phyloP scores from a whole-genome alignment of 345 rosid genomes.

The Citropsis articulata region DNA sequence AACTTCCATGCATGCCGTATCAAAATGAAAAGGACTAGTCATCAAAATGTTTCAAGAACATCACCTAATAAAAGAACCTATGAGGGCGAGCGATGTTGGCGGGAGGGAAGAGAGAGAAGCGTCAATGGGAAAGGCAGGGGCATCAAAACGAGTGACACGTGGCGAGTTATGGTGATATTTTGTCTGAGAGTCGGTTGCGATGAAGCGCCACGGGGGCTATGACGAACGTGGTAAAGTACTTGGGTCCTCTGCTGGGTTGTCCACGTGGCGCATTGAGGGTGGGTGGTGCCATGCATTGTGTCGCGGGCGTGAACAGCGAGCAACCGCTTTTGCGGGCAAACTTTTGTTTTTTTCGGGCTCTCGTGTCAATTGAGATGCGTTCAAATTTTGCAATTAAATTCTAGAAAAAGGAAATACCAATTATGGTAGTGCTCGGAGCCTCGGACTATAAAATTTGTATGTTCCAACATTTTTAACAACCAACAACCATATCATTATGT shows the following conservation, averaged over 20 bases:
- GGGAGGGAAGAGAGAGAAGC: conserved; percentile 39
- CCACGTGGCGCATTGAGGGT: not conserved
- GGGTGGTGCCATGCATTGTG: not conserved
- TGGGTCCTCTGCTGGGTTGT: not conserved
- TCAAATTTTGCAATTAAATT: too few relatives aligned
- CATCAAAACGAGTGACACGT: conserved; percentile 16
- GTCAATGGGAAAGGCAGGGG: not conserved
- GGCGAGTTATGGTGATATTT: not conserved
- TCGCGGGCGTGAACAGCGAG: not conserved
- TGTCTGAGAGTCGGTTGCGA: too few relatives aligned
- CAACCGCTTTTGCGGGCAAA: not conserved
- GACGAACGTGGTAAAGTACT: not conserved
- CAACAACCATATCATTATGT: too few relatives aligned
- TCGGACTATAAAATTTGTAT: too few relatives aligned
- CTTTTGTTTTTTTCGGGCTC: not conserved
- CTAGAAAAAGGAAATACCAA: too few relatives aligned
- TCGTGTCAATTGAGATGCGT: too few relatives aligned
- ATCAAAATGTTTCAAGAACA: not conserved
- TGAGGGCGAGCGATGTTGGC: conserved; percentile 59
- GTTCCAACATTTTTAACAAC: too few relatives aligned
- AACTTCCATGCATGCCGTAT: not conserved
- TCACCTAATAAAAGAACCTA: not conserved
- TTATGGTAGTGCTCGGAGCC: too few relatives aligned
- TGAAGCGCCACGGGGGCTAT: conserved; percentile 4
- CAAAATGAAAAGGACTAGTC: not conserved